phyloP scores from a whole-genome alignment of 495 filamentous ascomycete genomes.

The Ascodesmis nigricans region DNA sequence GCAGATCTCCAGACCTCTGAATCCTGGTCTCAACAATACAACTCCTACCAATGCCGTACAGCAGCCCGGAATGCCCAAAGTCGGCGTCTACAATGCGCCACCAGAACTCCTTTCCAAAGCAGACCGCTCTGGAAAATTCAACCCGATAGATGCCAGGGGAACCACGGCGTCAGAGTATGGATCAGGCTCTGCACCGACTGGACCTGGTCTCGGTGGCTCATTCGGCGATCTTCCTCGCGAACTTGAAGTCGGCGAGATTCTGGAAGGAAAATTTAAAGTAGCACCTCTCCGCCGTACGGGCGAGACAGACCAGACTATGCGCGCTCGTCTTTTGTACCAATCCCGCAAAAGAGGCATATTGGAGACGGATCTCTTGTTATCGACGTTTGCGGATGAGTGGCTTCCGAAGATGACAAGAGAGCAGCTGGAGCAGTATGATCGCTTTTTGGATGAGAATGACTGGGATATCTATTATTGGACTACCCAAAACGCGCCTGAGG shows the following conservation, averaged over 20 bases:
- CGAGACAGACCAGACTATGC: slow-evolving; percentile 63
- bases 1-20: no score
- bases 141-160: no score
- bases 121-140: background rate
- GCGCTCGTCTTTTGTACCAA: slow-evolving; percentile 83
- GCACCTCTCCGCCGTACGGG: slow-evolving; percentile 64
- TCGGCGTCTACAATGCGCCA: slow-evolving; percentile 34
- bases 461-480: slow-evolving; percentile 99
- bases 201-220: slow-evolving; percentile 9
- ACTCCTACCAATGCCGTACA: slow-evolving; percentile 3
- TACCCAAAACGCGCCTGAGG: slow-evolving; percentile 53
- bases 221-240: slow-evolving; percentile 29
- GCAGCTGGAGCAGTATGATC: slow-evolving; percentile 68
- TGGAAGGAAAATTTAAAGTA: slow-evolving; percentile 69
- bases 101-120: slow-evolving; percentile 33
- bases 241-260: slow-evolving; percentile 73
- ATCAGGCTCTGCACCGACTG: background rate
- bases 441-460: slow-evolving; percentile 94
- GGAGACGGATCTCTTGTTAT: slow-evolving; percentile 84
- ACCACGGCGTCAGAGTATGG: background rate
- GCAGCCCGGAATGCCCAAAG: slow-evolving; percentile 6
- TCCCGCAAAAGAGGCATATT: slow-evolving; percentile 91
- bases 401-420: slow-evolving; percentile 45
- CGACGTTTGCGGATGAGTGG: slow-evolving; percentile 72
- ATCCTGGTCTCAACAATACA: no score